Evolutionary conservation across 169 alveolate genomes (phyloP), one percentile per base, ranked within the genome.

Genomic region (Cryptosporidium canis): DNA sequence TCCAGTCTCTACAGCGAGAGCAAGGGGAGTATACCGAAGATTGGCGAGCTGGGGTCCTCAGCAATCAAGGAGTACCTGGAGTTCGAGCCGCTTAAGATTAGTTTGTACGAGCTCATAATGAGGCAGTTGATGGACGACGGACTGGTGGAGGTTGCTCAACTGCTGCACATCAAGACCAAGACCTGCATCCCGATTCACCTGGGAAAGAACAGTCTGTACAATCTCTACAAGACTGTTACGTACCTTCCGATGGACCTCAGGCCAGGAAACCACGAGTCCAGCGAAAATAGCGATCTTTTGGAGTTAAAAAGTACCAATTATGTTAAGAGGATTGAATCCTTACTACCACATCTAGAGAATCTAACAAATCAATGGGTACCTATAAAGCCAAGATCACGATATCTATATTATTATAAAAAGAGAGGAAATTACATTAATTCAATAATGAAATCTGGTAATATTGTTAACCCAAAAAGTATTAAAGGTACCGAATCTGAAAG

Each of bases 91-190:
- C 63, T 77, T 8, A 77, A 77, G 44, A 61, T 77, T 31, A 77
- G 87, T 77, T 48, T 77, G 9, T 77, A 77, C n/a, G 87, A 77
- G 27, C 27, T 77, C 12, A 77, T 77, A 12, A 58, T 77, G 72
- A 55, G 87, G 24, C 87, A 77, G 29, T 35, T 77, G n/a, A 61
- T 77, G 55, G 87, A 77, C 44, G 87, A 77, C 43, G 87, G 87
- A 16, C 45, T 77, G 37, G 51, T 37, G 21, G 87, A 77, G 24
- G 87, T 77, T 7, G 87, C 87, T 18, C 87, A 77, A 14, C 31
- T 77, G 51, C 31, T 77, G 11, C 87, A 77, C n/a, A 77, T 48
- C 27, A 77, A 61, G 27, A 77, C 87, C 14, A 77, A 63, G 29
- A 55, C 72, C 2, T 61, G 43, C n/a, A 45, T 77, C 18, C 87